Evolutionary conservation across 2,329 filamentous ascomycete species (phyloP).

Genomic region (Whalleya microplaca): DNA sequence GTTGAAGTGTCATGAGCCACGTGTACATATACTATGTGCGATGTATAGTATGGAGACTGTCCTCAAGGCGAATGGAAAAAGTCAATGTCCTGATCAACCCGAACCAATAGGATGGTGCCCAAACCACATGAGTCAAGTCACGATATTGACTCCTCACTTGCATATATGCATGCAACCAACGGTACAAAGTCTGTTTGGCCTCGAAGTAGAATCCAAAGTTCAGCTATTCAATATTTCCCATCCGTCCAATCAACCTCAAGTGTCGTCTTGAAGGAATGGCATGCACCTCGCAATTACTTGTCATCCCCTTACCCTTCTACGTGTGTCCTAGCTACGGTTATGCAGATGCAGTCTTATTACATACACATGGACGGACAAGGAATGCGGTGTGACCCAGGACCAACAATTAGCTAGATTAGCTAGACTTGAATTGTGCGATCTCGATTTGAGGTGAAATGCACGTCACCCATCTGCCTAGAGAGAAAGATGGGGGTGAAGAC

Average conservation of each 20-base stretch:
- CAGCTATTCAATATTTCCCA: background rate
- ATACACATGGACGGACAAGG: background rate
- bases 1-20: slow-evolving; percentile 11
- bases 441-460: background rate
- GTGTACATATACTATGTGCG: slow-evolving; percentile 2
- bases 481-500: background rate
- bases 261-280: slow-evolving; percentile 9
- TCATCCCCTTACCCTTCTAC: slow-evolving; percentile 5
- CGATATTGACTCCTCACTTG: slow-evolving; percentile 9
- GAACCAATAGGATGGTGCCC: background rate
- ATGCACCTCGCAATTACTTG: slow-evolving; percentile 22
- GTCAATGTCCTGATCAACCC: too few relatives aligned
- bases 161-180: slow-evolving; percentile 14
- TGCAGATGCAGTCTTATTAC: background rate
- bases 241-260: slow-evolving; percentile 9
- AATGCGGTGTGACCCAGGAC: background rate
- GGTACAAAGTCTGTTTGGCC: slow-evolving; percentile 17
- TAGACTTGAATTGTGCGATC: background rate
- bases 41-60: background rate
- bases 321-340: background rate
- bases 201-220: background rate
- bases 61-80: too few relatives aligned
- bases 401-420: background rate
- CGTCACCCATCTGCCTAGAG: background rate
- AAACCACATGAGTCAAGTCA: slow-evolving; percentile 10